Percentiles rank a stretch among this genome's conserved stretches.
These are phyloP conservation scores for Solanum etuberosum DNA, from an alignment of 257 asterid species.

Conservation along the genomic window DNA sequence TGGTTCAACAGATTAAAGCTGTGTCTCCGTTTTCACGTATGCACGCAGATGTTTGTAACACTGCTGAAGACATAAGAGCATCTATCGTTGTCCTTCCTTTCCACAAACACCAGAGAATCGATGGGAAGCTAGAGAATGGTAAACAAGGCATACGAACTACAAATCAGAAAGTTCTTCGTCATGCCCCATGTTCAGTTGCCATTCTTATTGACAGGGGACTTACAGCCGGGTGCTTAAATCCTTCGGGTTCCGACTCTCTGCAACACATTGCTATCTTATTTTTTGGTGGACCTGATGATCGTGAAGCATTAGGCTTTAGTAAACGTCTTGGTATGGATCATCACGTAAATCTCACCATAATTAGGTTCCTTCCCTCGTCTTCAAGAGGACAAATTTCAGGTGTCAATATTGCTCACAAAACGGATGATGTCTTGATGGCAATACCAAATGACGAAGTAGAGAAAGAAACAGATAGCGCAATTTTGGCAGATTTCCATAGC, in stretches of 20 bases:
- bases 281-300: slow-evolving; percentile 94
- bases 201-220: slow-evolving; percentile 88
- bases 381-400: slow-evolving; percentile 31
- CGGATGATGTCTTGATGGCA: slow-evolving; percentile 58
- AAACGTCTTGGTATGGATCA: slow-evolving; percentile 85
- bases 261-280: slow-evolving; percentile 78
- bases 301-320: slow-evolving; percentile 91
- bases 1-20: slow-evolving; percentile 55
- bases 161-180: slow-evolving; percentile 76
- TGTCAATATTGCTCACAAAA: slow-evolving; percentile 41
- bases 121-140: slow-evolving; percentile 79
- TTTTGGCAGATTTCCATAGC: slow-evolving; percentile 64
- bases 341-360: slow-evolving; percentile 72
- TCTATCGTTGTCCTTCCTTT: slow-evolving; percentile 73
- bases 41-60: slow-evolving; percentile 61
- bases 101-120: slow-evolving; percentile 95
- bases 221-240: slow-evolving; percentile 36
- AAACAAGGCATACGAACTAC: slow-evolving; percentile 82
- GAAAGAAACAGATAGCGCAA: slow-evolving; percentile 47
- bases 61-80: slow-evolving; percentile 59
- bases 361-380: slow-evolving; percentile 58
- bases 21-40: slow-evolving; percentile 65
- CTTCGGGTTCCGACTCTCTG: slow-evolving; percentile 41
- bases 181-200: slow-evolving; percentile 76
- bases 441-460: slow-evolving; percentile 51